A percentile compares a stretch with the other conserved stretches of the same genome.
Conservation (phyloP, 495 filamentous ascomycete genomes). For the Cenococcum geophilum region DNA sequence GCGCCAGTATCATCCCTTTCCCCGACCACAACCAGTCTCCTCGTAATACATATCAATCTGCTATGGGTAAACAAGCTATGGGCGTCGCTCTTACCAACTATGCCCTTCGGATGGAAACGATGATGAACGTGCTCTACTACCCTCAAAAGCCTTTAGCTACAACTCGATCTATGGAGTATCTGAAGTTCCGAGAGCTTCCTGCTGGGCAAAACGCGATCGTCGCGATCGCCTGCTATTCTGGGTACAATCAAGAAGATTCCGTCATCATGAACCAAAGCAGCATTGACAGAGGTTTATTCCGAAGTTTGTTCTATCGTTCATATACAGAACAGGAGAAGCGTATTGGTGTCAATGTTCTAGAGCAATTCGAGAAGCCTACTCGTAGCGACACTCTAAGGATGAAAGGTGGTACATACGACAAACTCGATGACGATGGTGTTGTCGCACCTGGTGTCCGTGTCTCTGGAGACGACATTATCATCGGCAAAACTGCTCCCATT, state of each 20-base stretch:
- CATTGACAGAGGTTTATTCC: conserved; percentile 94
- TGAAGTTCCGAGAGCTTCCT: conserved; percentile 94
- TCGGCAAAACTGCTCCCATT: conserved; percentile 95
- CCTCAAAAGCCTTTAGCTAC: conserved; percentile 96
- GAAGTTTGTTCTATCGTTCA: conserved; percentile 94
- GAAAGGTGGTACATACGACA: conserved; percentile 96
- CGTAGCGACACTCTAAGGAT: conserved; percentile 79
- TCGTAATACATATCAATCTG: conserved; percentile 97
- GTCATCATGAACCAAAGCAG: conserved; percentile 99
- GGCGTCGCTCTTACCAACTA: conserved; percentile 97
- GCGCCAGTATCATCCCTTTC: conserved; percentile 98
- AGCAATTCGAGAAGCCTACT: conserved; percentile 91
- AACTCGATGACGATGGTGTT: conserved; percentile 92
- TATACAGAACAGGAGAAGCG: conserved; percentile 95
- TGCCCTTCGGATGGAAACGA: conserved; percentile 93
- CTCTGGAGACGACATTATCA: conserved; percentile 96
- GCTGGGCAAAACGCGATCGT: conserved; percentile 98
- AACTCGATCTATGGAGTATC: conserved; percentile 95
- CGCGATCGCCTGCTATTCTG: conserved; percentile 92
- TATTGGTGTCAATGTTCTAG: conserved; percentile 80
- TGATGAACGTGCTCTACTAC: conserved; percentile 98
- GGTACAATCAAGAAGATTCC: conserved; percentile 99
- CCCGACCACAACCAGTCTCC: conserved; percentile 99
- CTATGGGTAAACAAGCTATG: conserved; percentile 99
- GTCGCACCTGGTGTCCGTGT: conserved; percentile 89